phyloP scores from a whole-genome alignment of 2,329 filamentous ascomycete species.

The Arthrobotrys conoides region DNA sequence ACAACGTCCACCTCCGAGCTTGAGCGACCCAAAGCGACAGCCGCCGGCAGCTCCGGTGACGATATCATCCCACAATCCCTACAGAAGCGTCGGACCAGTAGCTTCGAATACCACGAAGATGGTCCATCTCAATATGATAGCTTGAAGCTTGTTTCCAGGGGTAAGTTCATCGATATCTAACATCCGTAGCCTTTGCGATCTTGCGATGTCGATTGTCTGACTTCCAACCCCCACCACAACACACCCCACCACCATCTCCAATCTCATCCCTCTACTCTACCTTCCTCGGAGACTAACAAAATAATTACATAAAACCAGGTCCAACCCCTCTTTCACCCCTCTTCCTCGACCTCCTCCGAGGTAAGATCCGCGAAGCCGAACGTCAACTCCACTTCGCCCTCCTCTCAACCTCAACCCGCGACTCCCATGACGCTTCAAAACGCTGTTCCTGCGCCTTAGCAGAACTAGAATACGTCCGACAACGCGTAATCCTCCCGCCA shows the following conservation, averaged over 20 bases:
- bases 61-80: constrained; percentile 28
- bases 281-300: not conserved
- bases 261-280: not conserved
- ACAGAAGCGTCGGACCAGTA: constrained; percentile 56
- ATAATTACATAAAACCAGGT: not conserved
- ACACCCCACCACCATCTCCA: not conserved
- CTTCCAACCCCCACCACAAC: constrained; percentile 14
- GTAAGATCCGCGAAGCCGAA: constrained; percentile 56
- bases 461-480: constrained; percentile 55
- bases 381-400: constrained; percentile 57
- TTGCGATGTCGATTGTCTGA: not conserved
- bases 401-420: constrained; percentile 41
- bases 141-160: constrained; percentile 39
- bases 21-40: constrained; percentile 1
- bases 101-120: constrained; percentile 54
- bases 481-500: constrained; percentile 46
- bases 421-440: constrained; percentile 57
- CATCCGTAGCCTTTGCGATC: not conserved
- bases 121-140: constrained; percentile 55
- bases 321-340: constrained; percentile 32
- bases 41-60: constrained; percentile 1
- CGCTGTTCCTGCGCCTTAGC: constrained; percentile 55
- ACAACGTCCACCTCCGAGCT: constrained; percentile 18
- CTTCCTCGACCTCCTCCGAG: constrained; percentile 51
- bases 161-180: constrained; percentile 10